Conservation (phyloP, 768 basidiomycete species). For the Boletus subparvulus region DNA sequence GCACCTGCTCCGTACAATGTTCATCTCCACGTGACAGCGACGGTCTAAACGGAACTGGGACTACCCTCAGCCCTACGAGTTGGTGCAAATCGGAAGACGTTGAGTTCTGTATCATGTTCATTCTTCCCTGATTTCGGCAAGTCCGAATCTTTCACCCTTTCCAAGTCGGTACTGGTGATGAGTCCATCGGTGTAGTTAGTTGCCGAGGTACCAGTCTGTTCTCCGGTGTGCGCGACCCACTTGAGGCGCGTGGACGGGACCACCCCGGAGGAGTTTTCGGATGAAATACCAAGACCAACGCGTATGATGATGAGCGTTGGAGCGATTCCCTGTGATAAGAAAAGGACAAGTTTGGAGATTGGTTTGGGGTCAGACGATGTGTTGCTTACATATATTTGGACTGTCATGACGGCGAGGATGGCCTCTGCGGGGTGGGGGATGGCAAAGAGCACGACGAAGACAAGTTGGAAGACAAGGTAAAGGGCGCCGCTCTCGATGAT, state of each 20-base stretch:
- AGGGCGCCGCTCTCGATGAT: conserved; percentile 42
- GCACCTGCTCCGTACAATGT: not conserved
- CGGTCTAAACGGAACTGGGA: not conserved
- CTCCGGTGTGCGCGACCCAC: conserved; percentile 17
- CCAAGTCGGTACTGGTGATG: conserved; percentile 18
- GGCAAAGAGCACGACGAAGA: conserved; percentile 42
- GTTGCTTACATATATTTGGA: conserved; percentile 41
- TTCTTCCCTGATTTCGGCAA: not conserved
- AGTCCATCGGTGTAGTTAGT: conserved; percentile 24
- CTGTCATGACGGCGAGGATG: conserved; percentile 37
- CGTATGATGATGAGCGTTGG: conserved; percentile 39
- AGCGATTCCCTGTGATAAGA: conserved; percentile 30
- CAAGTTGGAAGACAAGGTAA: conserved; percentile 39
- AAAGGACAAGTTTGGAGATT: not conserved
- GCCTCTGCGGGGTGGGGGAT: conserved; percentile 34
- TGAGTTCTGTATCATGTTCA: conserved; percentile 3
- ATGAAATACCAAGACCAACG: conserved; percentile 32
- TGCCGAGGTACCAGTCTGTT: conserved; percentile 14
- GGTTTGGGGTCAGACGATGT: not conserved
- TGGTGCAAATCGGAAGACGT: not conserved
- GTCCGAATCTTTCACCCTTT: conserved; percentile 9
- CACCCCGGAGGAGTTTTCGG: conserved; percentile 19
- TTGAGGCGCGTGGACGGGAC: conserved; percentile 25
- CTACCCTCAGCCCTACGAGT: not conserved
- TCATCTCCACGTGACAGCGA: not conserved